Evolutionary conservation across 495 filamentous ascomycete genomes (phyloP), one percentile per base, ranked within the genome.

Genomic region (Pseudevernia furfuracea): DNA sequence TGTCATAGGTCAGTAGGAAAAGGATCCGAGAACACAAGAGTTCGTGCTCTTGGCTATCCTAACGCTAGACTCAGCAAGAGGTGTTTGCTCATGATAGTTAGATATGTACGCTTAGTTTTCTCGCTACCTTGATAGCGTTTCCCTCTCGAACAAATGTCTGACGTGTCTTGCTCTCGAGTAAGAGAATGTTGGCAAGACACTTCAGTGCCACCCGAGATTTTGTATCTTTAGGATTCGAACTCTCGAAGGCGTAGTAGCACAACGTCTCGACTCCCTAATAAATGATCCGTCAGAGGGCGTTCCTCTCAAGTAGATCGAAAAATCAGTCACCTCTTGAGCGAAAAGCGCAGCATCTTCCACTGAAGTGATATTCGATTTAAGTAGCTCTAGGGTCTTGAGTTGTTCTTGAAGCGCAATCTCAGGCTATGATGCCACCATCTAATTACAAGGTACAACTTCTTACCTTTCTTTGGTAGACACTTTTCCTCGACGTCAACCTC

Each of bases 1-100:
- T 92, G 37, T 85, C 82, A 69, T 97, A 97, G 0, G 94, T 97
- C 17, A 87, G 83, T 4, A 97, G 78, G 65, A 97, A 91, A 12
- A 97, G 75, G 28, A 98, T 87, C 39, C 94, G 83, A 49, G 88
- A 88, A 41, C 84, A 77, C 0, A 97, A 78, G 76, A 98, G 96
- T 72, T 98, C 92, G 69, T 98, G 89, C 58, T 97, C 92, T 21
- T 81, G 79, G 68, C 80, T 87, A 72, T 92, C 87, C 67, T 79
- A 86, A 83, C 84, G 57, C 43, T 41, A 8, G 17, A 34, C 41
- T 53, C 62, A 67, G 36, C n/a, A 38, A 17, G 15, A 17, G 7
- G 21, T 19, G 0, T 36, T 34, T 34, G 21, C 17, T 55, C 12
- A 11, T 1, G 4, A 30, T 21, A 34, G 32, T 37, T 23, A 34